These are phyloP conservation scores for Incumbomyces lentus DNA, from an alignment of 2,329 filamentous ascomycete genomes.

Conservation along the genomic window DNA sequence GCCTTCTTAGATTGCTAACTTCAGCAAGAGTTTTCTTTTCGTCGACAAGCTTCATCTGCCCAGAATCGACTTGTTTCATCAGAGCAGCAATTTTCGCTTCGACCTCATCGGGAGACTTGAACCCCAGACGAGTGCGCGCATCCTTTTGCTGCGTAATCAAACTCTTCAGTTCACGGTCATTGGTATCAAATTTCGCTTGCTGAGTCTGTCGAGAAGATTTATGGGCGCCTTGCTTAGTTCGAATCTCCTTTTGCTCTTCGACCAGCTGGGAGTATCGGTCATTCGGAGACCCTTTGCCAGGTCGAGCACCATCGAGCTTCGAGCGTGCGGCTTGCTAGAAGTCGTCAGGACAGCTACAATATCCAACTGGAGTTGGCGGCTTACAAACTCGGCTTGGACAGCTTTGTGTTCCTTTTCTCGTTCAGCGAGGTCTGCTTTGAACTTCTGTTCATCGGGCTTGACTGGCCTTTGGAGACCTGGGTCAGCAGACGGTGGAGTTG, in stretches of 20 bases:
- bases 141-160: conserved; percentile 79
- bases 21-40: conserved; percentile 89
- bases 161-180: conserved; percentile 80
- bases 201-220: conserved; percentile 71
- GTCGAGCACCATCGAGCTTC: conserved; percentile 75
- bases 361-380: conserved; percentile 22
- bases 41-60: conserved; percentile 89
- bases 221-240: conserved; percentile 73
- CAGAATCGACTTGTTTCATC: conserved; percentile 76
- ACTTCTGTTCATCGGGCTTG: conserved; percentile 78
- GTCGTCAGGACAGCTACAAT: conserved; percentile 9
- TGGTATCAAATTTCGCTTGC: conserved; percentile 82
- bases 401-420: conserved; percentile 79
- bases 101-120: conserved; percentile 80
- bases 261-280: conserved; percentile 68
- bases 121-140: conserved; percentile 67
- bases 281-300: conserved; percentile 64
- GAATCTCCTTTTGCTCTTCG: conserved; percentile 67
- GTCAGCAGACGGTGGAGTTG: conserved; percentile 27
- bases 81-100: conserved; percentile 71
- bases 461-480: conserved; percentile 50
- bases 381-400: conserved; percentile 60
- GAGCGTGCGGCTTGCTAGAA: conserved; percentile 70
- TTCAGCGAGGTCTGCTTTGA: conserved; percentile 66
- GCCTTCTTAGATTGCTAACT: conserved; percentile 72